Evolutionary conservation across 345 rosid species (phyloP).

Genomic region (Limnanthes douglasii): DNA sequence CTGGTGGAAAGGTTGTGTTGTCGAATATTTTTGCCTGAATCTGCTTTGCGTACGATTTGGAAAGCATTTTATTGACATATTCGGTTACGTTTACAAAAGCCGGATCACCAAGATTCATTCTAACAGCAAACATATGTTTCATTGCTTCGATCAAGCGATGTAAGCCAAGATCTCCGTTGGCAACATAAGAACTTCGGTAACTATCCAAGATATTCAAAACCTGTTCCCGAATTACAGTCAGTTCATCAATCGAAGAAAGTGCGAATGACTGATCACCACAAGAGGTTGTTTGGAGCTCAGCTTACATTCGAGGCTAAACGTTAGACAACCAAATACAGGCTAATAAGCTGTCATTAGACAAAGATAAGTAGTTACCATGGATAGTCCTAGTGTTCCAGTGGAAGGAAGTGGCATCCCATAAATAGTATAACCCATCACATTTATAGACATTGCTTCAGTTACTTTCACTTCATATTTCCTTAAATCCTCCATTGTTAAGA

Average conservation of each 20-base stretch:
- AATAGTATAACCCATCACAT: slow-evolving; percentile 50
- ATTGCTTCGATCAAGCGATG: slow-evolving; percentile 79
- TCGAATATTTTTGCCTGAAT: slow-evolving; percentile 49
- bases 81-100: slow-evolving; percentile 27
- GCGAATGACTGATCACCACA: no score
- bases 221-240: slow-evolving; percentile 16
- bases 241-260: background rate
- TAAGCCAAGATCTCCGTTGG: slow-evolving; percentile 30
- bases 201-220: slow-evolving; percentile 57
- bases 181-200: slow-evolving; percentile 42
- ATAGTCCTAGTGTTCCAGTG: slow-evolving; percentile 58
- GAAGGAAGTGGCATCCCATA: slow-evolving; percentile 94
- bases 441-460: slow-evolving; percentile 34
- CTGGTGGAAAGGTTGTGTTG: slow-evolving; percentile 72
- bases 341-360: no score
- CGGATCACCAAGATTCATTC: slow-evolving; percentile 94
- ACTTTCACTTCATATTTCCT: slow-evolving; percentile 54
- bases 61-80: slow-evolving; percentile 46
- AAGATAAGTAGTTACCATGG: slow-evolving; percentile 63
- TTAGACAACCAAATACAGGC: no score
- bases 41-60: slow-evolving; percentile 35
- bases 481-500: slow-evolving; percentile 75
- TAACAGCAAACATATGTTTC: slow-evolving; percentile 81
- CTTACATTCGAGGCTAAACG: no score
- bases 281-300: no score